Conservation (phyloP, 805 yeast species). For the Wickerhamiella vanderwaltii region DNA sequence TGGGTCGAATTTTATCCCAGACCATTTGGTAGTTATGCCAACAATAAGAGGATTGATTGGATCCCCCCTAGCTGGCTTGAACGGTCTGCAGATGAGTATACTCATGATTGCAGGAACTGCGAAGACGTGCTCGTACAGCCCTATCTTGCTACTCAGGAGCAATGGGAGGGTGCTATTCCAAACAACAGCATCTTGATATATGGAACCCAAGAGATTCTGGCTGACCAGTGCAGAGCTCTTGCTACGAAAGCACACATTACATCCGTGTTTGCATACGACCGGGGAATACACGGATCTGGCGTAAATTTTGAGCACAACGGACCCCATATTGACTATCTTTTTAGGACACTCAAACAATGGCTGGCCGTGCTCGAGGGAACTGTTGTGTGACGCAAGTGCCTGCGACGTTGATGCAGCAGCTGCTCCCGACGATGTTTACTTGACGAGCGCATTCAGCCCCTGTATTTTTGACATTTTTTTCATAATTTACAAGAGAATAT, state of each 20-base stretch:
- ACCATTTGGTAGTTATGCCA: not conserved
- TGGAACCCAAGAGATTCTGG: not conserved
- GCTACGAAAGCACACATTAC: not conserved
- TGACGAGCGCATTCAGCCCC: too few relatives aligned
- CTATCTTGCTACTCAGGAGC: not conserved
- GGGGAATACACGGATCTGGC: not conserved
- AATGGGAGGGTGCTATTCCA: constrained; percentile 3
- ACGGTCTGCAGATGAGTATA: not conserved
- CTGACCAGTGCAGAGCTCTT: not conserved
- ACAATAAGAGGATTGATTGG: not conserved
- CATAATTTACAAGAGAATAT: too few relatives aligned
- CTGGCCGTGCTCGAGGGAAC: too few relatives aligned
- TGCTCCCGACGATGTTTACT: too few relatives aligned
- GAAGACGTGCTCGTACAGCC: constrained; percentile 3
- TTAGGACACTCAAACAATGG: not conserved
- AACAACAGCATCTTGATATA: not conserved
- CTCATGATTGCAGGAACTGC: not conserved
- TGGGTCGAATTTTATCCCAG: constrained; percentile 6
- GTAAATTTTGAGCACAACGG: not conserved
- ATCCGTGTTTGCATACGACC: not conserved
- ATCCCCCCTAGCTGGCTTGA: not conserved
- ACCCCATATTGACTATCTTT: not conserved
- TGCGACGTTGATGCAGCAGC: too few relatives aligned
- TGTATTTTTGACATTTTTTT: too few relatives aligned
- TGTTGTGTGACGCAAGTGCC: too few relatives aligned